phyloP scores from a whole-genome alignment of 2,329 filamentous ascomycete species.

The Nothophaeocryptopus gaeumannii region DNA sequence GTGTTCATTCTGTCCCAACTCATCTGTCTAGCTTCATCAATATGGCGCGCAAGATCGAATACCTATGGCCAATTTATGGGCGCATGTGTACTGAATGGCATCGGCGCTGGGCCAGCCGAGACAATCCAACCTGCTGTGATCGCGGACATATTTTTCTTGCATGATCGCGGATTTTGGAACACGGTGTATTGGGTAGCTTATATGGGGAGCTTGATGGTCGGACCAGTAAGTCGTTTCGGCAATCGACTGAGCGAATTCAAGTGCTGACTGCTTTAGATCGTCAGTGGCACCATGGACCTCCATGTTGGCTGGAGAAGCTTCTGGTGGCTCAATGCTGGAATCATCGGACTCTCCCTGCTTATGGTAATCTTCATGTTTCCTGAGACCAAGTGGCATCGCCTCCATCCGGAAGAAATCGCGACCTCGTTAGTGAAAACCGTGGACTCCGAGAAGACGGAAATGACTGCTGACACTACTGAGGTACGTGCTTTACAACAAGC shows the following conservation, averaged over 20 bases:
- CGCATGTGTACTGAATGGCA: conserved; percentile 58
- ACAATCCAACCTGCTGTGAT: conserved; percentile 62
- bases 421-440: conserved; percentile 15
- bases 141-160: conserved; percentile 62
- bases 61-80: conserved; percentile 64
- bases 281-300: conserved; percentile 60
- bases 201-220: conserved; percentile 61
- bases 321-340: conserved; percentile 63
- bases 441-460: conserved; percentile 11
- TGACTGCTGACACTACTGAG: conserved; percentile 10
- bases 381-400: conserved; percentile 60
- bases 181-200: conserved; percentile 62
- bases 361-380: conserved; percentile 60
- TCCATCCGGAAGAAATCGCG: conserved; percentile 33
- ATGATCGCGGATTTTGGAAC: conserved; percentile 60
- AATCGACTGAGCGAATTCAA: neutral
- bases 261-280: conserved; percentile 41
- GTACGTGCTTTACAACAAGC: conserved; percentile 5
- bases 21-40: conserved; percentile 52
- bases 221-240: conserved; percentile 23
- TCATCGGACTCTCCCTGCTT: conserved; percentile 51
- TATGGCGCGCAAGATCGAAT: conserved; percentile 58
- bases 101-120: conserved; percentile 62
- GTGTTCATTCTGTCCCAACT: conserved; percentile 53
- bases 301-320: conserved; percentile 60